Conservation (phyloP, 1,284 basidiomycete genomes). For the Ceratobasidium sp. region DNA sequence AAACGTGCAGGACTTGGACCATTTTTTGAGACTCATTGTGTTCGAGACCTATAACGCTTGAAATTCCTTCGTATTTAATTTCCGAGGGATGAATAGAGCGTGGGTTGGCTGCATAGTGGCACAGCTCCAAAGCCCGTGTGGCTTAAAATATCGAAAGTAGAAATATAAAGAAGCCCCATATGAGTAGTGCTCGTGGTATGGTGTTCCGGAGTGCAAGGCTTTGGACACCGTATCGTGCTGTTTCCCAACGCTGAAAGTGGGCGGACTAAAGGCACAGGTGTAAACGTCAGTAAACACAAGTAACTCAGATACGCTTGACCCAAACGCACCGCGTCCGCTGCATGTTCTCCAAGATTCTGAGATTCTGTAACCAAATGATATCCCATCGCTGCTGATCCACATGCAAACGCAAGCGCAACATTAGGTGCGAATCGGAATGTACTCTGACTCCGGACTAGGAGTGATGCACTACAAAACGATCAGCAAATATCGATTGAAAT, state of each 20-base stretch:
- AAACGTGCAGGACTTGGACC: too few species aligned
- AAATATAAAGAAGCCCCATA: neutral
- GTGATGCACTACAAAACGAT: neutral
- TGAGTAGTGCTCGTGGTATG: neutral
- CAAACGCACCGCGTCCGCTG: conserved; percentile 4
- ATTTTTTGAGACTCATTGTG: too few species aligned
- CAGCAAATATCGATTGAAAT: neutral
- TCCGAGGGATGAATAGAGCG: too few species aligned
- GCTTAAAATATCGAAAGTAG: neutral
- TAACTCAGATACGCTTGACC: neutral
- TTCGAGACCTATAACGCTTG: too few species aligned
- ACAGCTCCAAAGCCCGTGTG: too few species aligned
- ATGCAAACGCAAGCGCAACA: neutral
- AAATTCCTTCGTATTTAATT: too few species aligned
- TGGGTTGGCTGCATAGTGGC: too few species aligned
- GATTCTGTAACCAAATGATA: conserved; percentile 10
- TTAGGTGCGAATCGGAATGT: neutral
- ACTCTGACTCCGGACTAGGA: neutral
- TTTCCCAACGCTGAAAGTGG: conserved; percentile 15
- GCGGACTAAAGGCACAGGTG: neutral
- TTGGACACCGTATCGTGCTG: neutral
- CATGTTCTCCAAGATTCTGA: conserved; percentile 1
- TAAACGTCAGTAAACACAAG: too few species aligned
- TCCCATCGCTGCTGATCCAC: conserved; percentile 1
- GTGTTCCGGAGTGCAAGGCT: conserved; percentile 1